phyloP scores from a whole-genome alignment of 139 green algal genomes.

The Dunaliella primolecta region DNA sequence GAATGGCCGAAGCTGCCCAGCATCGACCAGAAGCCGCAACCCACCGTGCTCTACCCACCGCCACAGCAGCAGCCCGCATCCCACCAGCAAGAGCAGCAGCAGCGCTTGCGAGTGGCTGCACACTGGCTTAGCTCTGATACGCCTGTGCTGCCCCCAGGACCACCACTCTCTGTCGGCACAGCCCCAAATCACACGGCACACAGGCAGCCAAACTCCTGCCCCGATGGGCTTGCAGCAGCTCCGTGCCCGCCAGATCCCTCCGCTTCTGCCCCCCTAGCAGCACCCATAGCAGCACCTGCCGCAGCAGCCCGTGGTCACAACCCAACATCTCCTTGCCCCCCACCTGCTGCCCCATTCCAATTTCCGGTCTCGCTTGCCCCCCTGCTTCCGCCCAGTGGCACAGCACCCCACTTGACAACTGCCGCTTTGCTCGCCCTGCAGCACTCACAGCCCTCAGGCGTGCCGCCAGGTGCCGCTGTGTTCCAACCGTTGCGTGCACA shows the following conservation, averaged over 20 bases:
- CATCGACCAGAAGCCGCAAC: background rate
- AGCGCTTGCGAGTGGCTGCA: background rate
- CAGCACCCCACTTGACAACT: too few relatives aligned
- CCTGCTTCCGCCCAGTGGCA: too few relatives aligned
- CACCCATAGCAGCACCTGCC: background rate
- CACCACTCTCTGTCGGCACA: too few relatives aligned
- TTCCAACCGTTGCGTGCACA: background rate
- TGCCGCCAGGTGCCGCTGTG: background rate
- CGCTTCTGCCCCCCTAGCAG: background rate
- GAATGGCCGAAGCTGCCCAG: background rate
- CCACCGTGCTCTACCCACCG: background rate
- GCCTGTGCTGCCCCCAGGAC: background rate
- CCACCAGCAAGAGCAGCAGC: background rate
- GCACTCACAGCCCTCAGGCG: background rate
- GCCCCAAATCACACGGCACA: background rate
- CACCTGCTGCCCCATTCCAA: too few relatives aligned
- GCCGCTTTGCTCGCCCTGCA: background rate
- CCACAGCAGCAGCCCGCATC: background rate
- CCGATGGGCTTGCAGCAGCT: too few relatives aligned
- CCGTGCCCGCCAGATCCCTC: background rate
- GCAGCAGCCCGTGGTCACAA: too few relatives aligned
- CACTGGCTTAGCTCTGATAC: background rate
- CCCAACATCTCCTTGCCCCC: too few relatives aligned
- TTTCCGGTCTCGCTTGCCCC: too few relatives aligned
- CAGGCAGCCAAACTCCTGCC: too few relatives aligned